Evolutionary conservation across 2,329 filamentous ascomycete genomes (phyloP), one percentile per base, ranked within the genome.

Genomic region (Pseudocercospora vitis): DNA sequence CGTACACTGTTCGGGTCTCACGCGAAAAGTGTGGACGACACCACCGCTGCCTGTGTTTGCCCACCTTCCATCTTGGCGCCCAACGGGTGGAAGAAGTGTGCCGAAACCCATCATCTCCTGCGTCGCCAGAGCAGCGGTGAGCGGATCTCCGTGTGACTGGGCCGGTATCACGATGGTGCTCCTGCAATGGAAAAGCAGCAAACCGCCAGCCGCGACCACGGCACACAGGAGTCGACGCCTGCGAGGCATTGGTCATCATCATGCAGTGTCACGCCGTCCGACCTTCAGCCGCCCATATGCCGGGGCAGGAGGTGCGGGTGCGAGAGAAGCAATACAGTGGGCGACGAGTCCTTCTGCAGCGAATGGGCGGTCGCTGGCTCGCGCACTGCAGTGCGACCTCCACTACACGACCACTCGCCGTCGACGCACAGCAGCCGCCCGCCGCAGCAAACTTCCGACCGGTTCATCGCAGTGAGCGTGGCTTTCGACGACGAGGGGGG

Each of bases 361-460:
- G 26, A 9, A 44, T 48, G 33, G 14, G 35, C 50, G 48, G 49
- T 39, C 48, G 44, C 40, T 9, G 53, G 54, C 44, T 53, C 37
- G 23, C 16, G 19, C 49, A 31, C 14, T 40, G 54, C 46, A 21
- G 48, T 55, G 23, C 26, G 19, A 48, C 40, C 40, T 44, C 40
- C 37, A 47, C 47, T 37, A 33, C 31, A 19, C 47, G 45, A 26
- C 39, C 28, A 42, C 12, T 18, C 21, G 24, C 26, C 23, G 29
- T 28, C 49, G 44, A n/a, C 11, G 40, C 50, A 57, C 45, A 32
- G 50, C 54, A 39, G 31, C 16, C 28, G 11, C 40, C 31, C 42
- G 44, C 21, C 35, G 21, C 39, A 55, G 55, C 52, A 57, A 57
- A 54, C 51, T 52, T 57, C 55, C 55, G 51, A 56, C 33, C 45